Conservation (phyloP, 225 moss, liverwort and hornwort species). For the Bryoerythrophyllum caledonicum region DNA sequence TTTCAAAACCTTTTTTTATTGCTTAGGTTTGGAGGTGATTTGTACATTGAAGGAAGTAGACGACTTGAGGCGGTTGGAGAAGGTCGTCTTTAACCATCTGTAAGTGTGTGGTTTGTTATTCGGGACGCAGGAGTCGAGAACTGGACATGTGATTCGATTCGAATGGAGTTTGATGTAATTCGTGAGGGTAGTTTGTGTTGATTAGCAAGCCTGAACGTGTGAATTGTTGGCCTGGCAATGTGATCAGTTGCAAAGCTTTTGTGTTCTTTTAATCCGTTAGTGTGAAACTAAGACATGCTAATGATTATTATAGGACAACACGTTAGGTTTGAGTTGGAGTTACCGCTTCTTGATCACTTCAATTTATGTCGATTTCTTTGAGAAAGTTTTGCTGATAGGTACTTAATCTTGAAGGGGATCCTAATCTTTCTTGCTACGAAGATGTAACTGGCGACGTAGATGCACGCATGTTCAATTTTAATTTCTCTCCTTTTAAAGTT, state of each 20-base stretch:
- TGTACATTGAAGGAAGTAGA: neutral
- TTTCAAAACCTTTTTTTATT: neutral
- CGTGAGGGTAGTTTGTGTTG: neutral
- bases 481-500: neutral
- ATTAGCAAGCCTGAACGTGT: neutral
- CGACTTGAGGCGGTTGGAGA: neutral
- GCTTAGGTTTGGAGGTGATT: neutral
- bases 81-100: neutral
- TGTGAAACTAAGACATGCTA: neutral
- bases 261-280: neutral
- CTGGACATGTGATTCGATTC: neutral
- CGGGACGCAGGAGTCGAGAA: neutral
- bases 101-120: constrained; percentile 1
- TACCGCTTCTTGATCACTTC: neutral
- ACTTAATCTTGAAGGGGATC: neutral
- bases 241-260: neutral
- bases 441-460: neutral
- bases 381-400: neutral
- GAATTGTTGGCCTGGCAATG: neutral
- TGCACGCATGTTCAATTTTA: neutral
- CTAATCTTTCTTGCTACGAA: neutral
- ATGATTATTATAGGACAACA: neutral
- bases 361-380: neutral
- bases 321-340: neutral
- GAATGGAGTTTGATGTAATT: neutral